Evolutionary conservation across 352 stramenopile species (phyloP), one percentile per base, ranked within the genome.

Genomic region (Globisporangium spiculum): DNA sequence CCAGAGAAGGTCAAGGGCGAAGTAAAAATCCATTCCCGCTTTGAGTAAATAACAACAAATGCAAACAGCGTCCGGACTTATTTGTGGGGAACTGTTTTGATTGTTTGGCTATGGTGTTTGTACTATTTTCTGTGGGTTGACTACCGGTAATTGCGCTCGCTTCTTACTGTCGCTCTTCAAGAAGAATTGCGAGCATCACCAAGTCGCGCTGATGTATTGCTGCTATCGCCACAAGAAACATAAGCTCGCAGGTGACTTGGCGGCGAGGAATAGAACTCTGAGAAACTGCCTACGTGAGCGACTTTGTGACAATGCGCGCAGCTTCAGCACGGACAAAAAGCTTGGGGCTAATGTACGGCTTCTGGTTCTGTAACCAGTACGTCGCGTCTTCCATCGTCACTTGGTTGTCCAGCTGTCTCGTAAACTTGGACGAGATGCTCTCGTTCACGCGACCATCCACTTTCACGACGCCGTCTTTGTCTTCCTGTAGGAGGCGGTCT

Each of bases 401-500:
- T 68, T 96, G 82, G 72, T 84, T 79, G 66, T 94, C 86, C 14
- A 76, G 64, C 3, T 77, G 73, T 5, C 83, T 83, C 9, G 73
- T 54, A n/a, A 80, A 81, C 61, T 80, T 89, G 6, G 70, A 41
- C 34, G 76, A 72, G 53, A 96, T 89, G 62, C 85, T 94, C 68
- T 92, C 87, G 67, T 96, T 96, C 27, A 94, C 85, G 26, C 86
- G 88, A 4, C 88, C 88, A 46, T 93, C 86, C 27, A 94, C 79
- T 50, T 81, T 83, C 18, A 90, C 68, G 5, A 92, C 66, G 27
- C 85, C 83, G 54, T 86, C 76, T 63, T 91, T 91, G 67, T 94
- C 86, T 56, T 96, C 82, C 36, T 86, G 81, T 16, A 94, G 64
- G 53, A 96, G 66, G 12, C 85, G 84, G 59, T 93, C 84, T 67